A percentile compares a stretch with the other conserved stretches of the same genome.
phyloP scores from a whole-genome alignment of 495 filamentous ascomycete genomes.

The Aspergillus egyptiacus region DNA sequence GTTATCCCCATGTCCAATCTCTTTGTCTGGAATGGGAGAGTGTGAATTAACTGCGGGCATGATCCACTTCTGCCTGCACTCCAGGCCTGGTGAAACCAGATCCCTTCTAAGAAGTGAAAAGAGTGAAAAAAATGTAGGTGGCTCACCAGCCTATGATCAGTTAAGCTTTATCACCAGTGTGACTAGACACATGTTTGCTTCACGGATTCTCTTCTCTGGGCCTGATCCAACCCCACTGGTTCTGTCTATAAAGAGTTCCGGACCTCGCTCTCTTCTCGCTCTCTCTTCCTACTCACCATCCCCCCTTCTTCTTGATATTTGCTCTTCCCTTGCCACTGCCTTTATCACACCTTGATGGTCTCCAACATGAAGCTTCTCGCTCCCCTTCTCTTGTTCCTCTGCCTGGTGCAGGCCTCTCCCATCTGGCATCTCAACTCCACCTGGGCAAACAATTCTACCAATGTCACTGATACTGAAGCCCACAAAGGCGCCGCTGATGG shows the following conservation, averaged over 20 bases:
- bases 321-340: neutral
- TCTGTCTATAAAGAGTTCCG: neutral
- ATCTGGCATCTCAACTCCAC: neutral
- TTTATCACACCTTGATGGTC: neutral
- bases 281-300: neutral
- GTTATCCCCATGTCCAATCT: neutral
- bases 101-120: too few relatives aligned
- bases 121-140: too few relatives aligned
- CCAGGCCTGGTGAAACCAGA: too few relatives aligned
- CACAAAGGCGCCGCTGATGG: neutral
- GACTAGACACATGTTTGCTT: neutral
- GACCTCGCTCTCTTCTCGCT: neutral
- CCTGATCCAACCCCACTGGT: too few relatives aligned
- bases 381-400: neutral
- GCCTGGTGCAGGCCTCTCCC: neutral
- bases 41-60: too few relatives aligned
- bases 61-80: too few relatives aligned
- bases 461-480: constrained; percentile 15
- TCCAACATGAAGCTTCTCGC: constrained; percentile 8
- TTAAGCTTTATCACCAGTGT: neutral
- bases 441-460: neutral
- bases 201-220: too few relatives aligned
- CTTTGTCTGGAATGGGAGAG: too few relatives aligned
- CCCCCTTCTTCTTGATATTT: neutral
- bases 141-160: neutral